Evolutionary conservation across 768 basidiomycete genomes (phyloP), one percentile per base, ranked within the genome.

Genomic region (Candolleomyces eurysporus): DNA sequence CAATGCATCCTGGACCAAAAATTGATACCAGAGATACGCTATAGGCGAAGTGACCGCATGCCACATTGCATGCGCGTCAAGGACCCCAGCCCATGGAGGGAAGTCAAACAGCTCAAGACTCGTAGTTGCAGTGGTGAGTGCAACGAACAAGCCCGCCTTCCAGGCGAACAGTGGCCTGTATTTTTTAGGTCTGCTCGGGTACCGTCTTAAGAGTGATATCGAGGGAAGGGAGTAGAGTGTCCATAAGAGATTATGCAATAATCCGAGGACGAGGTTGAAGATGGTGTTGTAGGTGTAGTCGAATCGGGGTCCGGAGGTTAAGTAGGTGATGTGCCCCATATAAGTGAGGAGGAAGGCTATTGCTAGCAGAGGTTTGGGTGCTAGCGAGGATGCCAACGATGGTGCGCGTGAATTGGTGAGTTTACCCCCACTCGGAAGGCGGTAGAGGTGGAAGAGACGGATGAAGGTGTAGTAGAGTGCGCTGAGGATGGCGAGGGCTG

Each of bases 1-100:
- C 52, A 79, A 74, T 0, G 92, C 80, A 71, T 96, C 95, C 65
- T 85, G 72, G 7, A 90, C 69, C 32, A 96, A 71, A 66, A 96
- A 96, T n/a, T 82, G 76, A 67, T 96, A 98, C 95, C 96, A 98
- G 50, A 84, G 78, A 51, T 82, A 68, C 4, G 87, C 84, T 36
- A 98, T 84, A 0, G 89, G 89, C 0, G 83, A 89, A 0, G 96
- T 99, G 4, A 85, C 81, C 8, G 91, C 77, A 72, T 99, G 96
- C 97, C 96, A 98, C 16, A 98, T 74, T 2, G 94, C 82, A 72
- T 98, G 97, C 0, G 96, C 94, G 69, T 98, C 96, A 19, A 98
- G 78, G 7, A 86, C 72, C 39, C 94, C 73, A n/a, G 70, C 68
- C 73, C 87, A 80, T 0, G 94, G 92, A 0, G 94, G 85, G 68